Conservation (phyloP, 1,284 basidiomycete species). For the Pseudozyma sp. region DNA sequence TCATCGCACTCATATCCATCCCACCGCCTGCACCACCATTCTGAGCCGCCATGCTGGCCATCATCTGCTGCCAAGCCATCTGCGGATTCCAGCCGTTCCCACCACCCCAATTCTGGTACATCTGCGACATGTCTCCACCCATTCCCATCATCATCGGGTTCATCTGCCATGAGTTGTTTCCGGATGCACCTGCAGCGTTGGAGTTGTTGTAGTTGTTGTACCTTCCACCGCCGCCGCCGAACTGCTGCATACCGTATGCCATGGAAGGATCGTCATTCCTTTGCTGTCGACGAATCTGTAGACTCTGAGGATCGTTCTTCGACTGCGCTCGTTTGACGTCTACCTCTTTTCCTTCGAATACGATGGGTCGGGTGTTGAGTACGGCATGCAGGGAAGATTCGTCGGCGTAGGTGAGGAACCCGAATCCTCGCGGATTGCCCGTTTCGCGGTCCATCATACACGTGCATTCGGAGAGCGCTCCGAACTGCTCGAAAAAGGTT, state of each 20-base stretch:
- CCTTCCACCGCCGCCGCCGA: slow-evolving; percentile 7
- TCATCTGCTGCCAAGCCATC: slow-evolving; percentile 67
- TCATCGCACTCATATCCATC: slow-evolving; percentile 72
- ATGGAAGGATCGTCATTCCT: slow-evolving; percentile 20
- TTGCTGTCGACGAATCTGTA: slow-evolving; percentile 37
- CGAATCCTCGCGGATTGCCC: slow-evolving; percentile 94
- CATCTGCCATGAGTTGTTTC: slow-evolving; percentile 56
- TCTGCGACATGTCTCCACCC: slow-evolving; percentile 71
- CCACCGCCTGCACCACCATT: slow-evolving; percentile 49
- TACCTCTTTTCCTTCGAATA: slow-evolving; percentile 76
- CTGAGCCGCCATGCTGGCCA: slow-evolving; percentile 40
- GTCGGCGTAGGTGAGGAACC: slow-evolving; percentile 92
- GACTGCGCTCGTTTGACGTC: slow-evolving; percentile 79
- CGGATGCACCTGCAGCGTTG: slow-evolving; percentile 76
- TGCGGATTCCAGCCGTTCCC: slow-evolving; percentile 63
- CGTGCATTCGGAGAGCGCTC: slow-evolving; percentile 93
- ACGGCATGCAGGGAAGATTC: slow-evolving; percentile 83
- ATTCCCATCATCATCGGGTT: slow-evolving; percentile 73
- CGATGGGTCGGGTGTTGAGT: slow-evolving; percentile 62
- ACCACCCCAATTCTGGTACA: slow-evolving; percentile 73
- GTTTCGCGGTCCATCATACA: slow-evolving; percentile 99
- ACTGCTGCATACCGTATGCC: slow-evolving; percentile 15
- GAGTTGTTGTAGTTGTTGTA: slow-evolving; percentile 8
- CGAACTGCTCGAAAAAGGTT: slow-evolving; percentile 87
- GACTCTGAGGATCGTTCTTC: slow-evolving; percentile 40